Base-by-base conservation (phyloP, 2,329 filamentous ascomycete species). In the Neofusicoccum kwambonambiense region DNA sequence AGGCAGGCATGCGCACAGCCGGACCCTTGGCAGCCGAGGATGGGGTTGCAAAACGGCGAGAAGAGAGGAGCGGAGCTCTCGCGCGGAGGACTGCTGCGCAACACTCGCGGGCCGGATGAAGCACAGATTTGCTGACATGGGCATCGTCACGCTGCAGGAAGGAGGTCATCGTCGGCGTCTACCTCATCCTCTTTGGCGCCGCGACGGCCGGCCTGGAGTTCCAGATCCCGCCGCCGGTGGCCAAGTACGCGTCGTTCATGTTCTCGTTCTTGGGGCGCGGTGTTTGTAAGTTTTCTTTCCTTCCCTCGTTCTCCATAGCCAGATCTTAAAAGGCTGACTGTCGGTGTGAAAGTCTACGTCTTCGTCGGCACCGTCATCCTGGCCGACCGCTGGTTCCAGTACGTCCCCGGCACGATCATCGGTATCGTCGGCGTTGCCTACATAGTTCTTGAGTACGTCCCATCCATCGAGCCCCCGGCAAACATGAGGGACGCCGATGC, bases 231-330 rank as follows among this genome's bases (percentile, higher is more conserved):
- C 92, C 93, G 66, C 93, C 97, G 77, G 85, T 97, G 63, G 90
- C 93, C 65, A 90, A 92, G 81, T 97, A 98, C 83, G 94, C 93
- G 63, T 96, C 92, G 11, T 99, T 99, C 84, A 89, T 98, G 80
- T 98, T 98, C 84, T 96, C 92, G 65, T 98, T 99, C 85, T 82
- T 98, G 71, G 95, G 95, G 67, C 93, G 95, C 76, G 95, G 95
- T 80, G 84, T 92, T 77, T 98, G 93, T 97, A 87, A 81, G 92
- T 88, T 15, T 42, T 88, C 15, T 42, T 5, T 61, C 41, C 2
- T 5, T 51, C n/a, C n/a, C 19, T 15, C 19, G 22, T 22, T 11
- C 9, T 3, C 7, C n/a, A 12, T 1, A 31, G 22, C 1, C 47
- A 5, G 27, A 15, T 34, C 15, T 4, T 15, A 7, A 12, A 15